phyloP scores from a whole-genome alignment of 257 asterid species.

The Solanum bukasovii region DNA sequence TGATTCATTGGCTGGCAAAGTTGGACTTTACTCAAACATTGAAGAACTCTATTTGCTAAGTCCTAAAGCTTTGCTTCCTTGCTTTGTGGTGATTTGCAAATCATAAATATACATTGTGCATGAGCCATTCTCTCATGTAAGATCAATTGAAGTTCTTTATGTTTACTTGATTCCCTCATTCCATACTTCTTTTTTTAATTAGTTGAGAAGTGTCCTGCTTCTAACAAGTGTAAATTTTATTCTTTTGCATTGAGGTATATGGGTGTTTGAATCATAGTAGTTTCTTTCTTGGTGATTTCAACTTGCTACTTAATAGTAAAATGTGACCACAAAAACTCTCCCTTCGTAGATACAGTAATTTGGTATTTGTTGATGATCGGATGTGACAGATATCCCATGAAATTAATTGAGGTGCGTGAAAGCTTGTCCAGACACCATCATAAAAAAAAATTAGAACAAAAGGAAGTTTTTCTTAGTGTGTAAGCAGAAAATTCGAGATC shows the following conservation, averaged over 20 bases:
- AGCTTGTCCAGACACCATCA: no score
- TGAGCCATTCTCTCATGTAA: background rate
- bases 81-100: constrained; percentile 77
- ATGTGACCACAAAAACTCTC: background rate
- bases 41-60: constrained; percentile 83
- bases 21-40: constrained; percentile 57
- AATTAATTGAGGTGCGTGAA: background rate
- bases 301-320: background rate
- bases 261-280: background rate
- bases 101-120: constrained; percentile 1
- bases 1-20: constrained; percentile 87
- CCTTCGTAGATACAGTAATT: background rate
- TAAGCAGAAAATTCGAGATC: no score
- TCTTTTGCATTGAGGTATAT: background rate
- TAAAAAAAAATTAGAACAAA: background rate
- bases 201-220: background rate
- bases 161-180: background rate
- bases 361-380: background rate
- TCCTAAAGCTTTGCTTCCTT: constrained; percentile 83
- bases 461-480: background rate
- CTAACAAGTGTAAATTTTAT: background rate
- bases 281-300: background rate
- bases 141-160: background rate
- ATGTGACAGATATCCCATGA: rapidly evolving
- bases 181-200: background rate